Evolutionary conservation across 441 rosid species (phyloP), one percentile per base, ranked within the genome.

Genomic region (Sinapis alba): DNA sequence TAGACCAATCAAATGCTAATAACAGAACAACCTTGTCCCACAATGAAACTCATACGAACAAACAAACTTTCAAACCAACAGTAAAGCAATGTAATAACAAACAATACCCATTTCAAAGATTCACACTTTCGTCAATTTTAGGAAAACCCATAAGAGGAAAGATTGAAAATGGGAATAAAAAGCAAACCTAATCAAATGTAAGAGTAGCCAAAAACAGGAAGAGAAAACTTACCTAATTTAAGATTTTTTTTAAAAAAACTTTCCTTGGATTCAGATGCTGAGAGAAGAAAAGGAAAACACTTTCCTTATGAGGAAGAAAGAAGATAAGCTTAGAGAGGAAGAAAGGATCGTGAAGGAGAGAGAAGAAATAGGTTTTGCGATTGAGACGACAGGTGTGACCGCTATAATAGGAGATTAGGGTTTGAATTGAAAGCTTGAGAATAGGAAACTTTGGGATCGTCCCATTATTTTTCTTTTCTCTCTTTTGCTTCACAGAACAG

Each of bases 311-410:
- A 78, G 61, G 82, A 13, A 20, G 73, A 81, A 80, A 87, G 76
- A 9, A 76, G 59, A 36, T 26, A 73, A 80, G 77, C 61, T 5
- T 24, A 72, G 73, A 63, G 53, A 73, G 36, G 72, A 66, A 58
- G 81, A 76, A 76, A 26, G 19, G 71, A 19, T 58, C 11, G 72
- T 65, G 73, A 71, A 68, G 73, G 65, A 66, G 72, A 71, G 69
- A 54, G 60, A 54, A 73, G 43, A 56, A 27, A 81, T 85, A 82
- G 84, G 84, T 69, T 69, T 7, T 73, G 18, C 53, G 68, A 73
- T 66, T 74, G 50, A 58, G 77, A 86, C 79, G 85, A 84, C 83
- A 81, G 90, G 92, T 47, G 84, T 68, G 81, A 87, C 84, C 86
- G 85, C 32, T 10, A 87, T 82, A 86, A 77, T 75, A 86, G 90